Evolutionary conservation across 176 grass and related monocot genomes (phyloP).

Genomic region (Luzula sylvatica): DNA sequence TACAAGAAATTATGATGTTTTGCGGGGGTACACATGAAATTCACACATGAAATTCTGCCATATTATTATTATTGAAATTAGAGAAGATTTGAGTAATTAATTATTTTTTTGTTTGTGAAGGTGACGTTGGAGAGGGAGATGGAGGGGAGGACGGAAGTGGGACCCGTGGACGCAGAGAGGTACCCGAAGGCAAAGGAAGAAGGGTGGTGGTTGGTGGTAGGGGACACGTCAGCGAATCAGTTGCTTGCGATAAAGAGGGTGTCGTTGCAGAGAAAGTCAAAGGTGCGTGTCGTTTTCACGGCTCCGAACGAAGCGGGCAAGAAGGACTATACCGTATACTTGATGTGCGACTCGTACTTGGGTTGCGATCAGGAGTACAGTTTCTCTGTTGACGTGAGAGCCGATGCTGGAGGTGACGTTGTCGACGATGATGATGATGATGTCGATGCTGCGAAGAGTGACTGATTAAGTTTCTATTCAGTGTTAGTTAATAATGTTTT

Average conservation of each 20-base stretch:
- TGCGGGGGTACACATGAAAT: too few relatives aligned
- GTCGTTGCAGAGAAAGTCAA: slow-evolving; percentile 54
- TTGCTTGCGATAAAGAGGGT: slow-evolving; percentile 84
- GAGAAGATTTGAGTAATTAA: too few relatives aligned
- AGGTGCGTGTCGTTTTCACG: slow-evolving; percentile 67
- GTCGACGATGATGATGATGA: slow-evolving; percentile 43
- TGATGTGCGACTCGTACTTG: slow-evolving; percentile 87
- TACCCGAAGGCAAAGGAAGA: slow-evolving; percentile 91
- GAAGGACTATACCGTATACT: slow-evolving; percentile 75
- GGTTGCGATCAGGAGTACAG: slow-evolving; percentile 92
- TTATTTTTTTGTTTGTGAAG: too few relatives aligned
- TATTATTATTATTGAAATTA: too few relatives aligned
- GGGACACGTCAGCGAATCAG: slow-evolving; percentile 43
- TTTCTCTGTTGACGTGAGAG: slow-evolving; percentile 54
- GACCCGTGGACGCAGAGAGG: slow-evolving; percentile 67
- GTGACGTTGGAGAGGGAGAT: slow-evolving; percentile 75
- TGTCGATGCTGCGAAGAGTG: too few relatives aligned
- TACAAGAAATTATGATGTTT: too few relatives aligned
- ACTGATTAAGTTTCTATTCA: too few relatives aligned
- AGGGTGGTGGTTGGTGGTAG: slow-evolving; percentile 63
- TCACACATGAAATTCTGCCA: too few relatives aligned
- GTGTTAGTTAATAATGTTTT: too few relatives aligned
- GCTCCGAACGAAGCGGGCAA: slow-evolving; percentile 42
- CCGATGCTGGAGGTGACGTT: too few relatives aligned
- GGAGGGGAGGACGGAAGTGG: slow-evolving; percentile 34